Conservation (phyloP, 1,139 yeast genomes). For the Debaryomycetaceae sp. region DNA sequence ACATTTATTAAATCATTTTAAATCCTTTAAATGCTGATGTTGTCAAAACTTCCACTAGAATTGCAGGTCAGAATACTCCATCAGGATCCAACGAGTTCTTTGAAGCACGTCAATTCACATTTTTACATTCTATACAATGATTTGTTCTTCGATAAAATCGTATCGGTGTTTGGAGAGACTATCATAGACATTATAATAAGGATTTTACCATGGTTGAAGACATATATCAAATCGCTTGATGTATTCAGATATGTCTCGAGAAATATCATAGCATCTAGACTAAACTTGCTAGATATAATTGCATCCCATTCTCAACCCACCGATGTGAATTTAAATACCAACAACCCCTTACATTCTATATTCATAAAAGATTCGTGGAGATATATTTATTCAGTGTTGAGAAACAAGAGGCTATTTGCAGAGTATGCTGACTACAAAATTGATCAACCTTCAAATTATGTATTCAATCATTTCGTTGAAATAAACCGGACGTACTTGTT, state of each 20-base stretch:
- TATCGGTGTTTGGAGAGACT: conserved; percentile 41
- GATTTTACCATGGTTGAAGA: conserved; percentile 39
- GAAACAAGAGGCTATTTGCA: conserved; percentile 51
- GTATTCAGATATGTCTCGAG: conserved; percentile 39
- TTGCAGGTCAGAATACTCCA: conserved; percentile 41
- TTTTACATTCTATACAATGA: conserved; percentile 50
- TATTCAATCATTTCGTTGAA: conserved; percentile 43
- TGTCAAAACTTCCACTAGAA: conserved; percentile 46
- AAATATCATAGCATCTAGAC: conserved; percentile 29
- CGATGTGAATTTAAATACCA: conserved; percentile 4
- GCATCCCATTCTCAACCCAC: conserved; percentile 6
- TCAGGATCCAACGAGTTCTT: conserved; percentile 39
- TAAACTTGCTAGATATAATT: conserved; percentile 15
- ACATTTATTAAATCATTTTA: no score
- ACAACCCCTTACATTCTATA: conserved; percentile 20
- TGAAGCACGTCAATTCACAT: conserved; percentile 39
- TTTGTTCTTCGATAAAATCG: conserved; percentile 40
- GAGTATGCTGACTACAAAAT: conserved; percentile 49
- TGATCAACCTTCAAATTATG: conserved; percentile 48
- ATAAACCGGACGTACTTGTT: conserved; percentile 49
- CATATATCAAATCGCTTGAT: conserved; percentile 47
- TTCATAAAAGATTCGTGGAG: conserved; percentile 54
- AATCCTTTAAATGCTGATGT: conserved; percentile 12
- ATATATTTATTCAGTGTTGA: conserved; percentile 47
- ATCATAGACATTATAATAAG: conserved; percentile 24